Evolutionary conservation across 352 stramenopile genomes (phyloP).

Genomic region (Globisporangium acanthophoron): DNA sequence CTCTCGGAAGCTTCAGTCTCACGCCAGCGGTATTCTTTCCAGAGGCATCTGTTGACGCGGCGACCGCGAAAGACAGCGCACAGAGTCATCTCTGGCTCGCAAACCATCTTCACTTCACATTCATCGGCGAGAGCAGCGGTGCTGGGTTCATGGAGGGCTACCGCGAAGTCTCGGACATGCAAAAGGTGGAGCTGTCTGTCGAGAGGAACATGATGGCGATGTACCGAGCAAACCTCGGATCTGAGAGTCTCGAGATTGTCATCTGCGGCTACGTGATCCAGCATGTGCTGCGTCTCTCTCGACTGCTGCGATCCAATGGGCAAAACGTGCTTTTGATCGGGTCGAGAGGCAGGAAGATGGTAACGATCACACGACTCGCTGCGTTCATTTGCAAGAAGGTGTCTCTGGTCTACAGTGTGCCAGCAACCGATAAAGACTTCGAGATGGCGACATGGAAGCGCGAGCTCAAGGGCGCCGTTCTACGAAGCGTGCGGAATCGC

Average conservation of each 20-base stretch:
- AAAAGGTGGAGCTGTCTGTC: constrained; percentile 44
- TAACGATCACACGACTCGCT: constrained; percentile 43
- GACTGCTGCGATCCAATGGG: constrained; percentile 30
- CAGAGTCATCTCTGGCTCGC: constrained; percentile 31
- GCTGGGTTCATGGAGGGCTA: constrained; percentile 40
- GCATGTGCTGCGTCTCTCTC: constrained; percentile 45
- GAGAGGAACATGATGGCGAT: constrained; percentile 59
- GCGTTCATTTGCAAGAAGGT: constrained; percentile 47
- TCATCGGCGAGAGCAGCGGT: constrained; percentile 41
- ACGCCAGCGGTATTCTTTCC: constrained; percentile 34
- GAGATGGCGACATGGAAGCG: constrained; percentile 23
- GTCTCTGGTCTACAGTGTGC: constrained; percentile 22
- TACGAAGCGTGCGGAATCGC: constrained; percentile 27
- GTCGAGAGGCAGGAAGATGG: constrained; percentile 35
- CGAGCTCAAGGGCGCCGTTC: constrained; percentile 31
- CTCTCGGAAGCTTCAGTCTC: constrained; percentile 36
- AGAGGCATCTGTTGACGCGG: constrained; percentile 5
- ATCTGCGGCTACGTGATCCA: constrained; percentile 50
- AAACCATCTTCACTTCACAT: constrained; percentile 48
- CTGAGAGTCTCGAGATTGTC: constrained; percentile 40
- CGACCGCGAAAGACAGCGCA: constrained; percentile 13
- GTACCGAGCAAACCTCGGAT: constrained; percentile 20
- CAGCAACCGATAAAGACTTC: not conserved
- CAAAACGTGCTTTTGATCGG: constrained; percentile 48
- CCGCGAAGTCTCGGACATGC: constrained; percentile 45